Percentiles rank a stretch among this genome's conserved stretches.
Evolutionary conservation across 257 asterid species (phyloP).

Genomic region (Przewalskia tangutica): DNA sequence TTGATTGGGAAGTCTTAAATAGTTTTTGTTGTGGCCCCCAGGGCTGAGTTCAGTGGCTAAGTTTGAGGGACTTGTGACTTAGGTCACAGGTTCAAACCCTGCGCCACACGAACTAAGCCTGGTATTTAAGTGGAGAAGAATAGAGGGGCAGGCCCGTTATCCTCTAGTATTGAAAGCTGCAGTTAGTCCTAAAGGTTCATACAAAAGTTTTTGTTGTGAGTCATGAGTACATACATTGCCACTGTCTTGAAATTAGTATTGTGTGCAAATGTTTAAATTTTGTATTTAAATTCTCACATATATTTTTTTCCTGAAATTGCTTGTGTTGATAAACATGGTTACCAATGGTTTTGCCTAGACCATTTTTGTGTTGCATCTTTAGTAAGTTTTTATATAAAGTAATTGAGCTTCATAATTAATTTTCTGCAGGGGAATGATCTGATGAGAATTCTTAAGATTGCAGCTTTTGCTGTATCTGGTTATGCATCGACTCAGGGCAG

Average conservation of each 20-base stretch:
- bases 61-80: neutral
- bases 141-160: neutral
- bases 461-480: constrained; percentile 99
- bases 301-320: neutral
- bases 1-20: neutral
- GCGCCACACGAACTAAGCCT: neutral
- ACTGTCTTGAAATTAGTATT: neutral
- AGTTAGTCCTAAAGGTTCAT: neutral
- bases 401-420: constrained; percentile 4
- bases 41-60: neutral
- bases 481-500: constrained; percentile 97
- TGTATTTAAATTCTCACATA: neutral
- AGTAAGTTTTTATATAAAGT: neutral
- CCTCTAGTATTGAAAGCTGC: neutral
- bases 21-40: neutral
- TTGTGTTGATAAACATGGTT: neutral
- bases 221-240: neutral
- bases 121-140: neutral
- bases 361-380: neutral
- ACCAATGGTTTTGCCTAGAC: neutral
- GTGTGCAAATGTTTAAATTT: neutral
- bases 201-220: neutral
- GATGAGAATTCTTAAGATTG: constrained; percentile 89
- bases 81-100: neutral
- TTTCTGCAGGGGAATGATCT: constrained; percentile 83